Evolutionary conservation across 768 basidiomycete species (phyloP), one percentile per base, ranked within the genome.

Genomic region (Cystobasidium onofrii): DNA sequence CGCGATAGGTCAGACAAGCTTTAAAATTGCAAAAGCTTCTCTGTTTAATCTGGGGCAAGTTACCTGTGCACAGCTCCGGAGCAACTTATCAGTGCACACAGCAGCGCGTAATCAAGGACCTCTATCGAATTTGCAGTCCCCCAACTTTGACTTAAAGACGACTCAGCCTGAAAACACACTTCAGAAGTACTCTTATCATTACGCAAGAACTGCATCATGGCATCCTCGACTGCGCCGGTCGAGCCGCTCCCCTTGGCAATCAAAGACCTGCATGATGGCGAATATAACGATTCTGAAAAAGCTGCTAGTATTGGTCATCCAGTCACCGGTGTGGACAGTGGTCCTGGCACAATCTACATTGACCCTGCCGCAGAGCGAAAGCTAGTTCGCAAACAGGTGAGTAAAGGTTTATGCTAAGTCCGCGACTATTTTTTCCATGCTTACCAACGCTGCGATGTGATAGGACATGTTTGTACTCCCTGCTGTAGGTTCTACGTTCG

Each of bases 391-490:
- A 64, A 64, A 25, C 65, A 52, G 41, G 65, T 67, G 13, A 4
- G 65, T 29, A 46, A 25, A 36, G 7, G 18, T 23, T 39, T 61
- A 6, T 15, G 39, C 39, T 39, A 6, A 15, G 6, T 39, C 7
- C 15, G 39, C 39, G 6, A 15, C 39, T 39, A n/a, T n/a, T n/a
- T n/a, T n/a, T n/a, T n/a, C n/a, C n/a, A n/a, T n/a, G n/a, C n/a
- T n/a, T n/a, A n/a, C n/a, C n/a, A n/a, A n/a, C n/a, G n/a, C n/a
- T n/a, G n/a, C n/a, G n/a, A n/a, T 39, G 15, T 39, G 39, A 39
- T 52, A 67, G 65, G 65, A 67, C 34, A 9, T 67, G 50, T 29
- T 50, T n/a, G 44, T 67, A 10, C 65, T 67, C 20, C 65, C 65
- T 29, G 65, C 50, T 46, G 65, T 67, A 67, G 33, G 54, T 23